phyloP scores from a whole-genome alignment of 148 eudicot genomes.

The Rhododendron kiyosumense region DNA sequence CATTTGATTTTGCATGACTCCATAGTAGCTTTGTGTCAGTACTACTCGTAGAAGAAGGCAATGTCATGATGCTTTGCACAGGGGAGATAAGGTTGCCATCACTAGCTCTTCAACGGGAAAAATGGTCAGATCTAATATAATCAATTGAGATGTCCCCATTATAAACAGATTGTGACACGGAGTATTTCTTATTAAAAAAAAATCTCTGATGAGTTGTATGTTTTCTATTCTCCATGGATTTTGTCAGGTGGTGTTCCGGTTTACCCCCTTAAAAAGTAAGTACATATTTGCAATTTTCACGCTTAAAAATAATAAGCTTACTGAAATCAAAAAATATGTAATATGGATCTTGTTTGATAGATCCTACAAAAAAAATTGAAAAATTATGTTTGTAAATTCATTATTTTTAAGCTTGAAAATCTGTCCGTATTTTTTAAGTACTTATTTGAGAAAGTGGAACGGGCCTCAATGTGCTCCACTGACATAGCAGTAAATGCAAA shows the following conservation, averaged over 20 bases:
- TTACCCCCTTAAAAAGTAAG: too few relatives aligned
- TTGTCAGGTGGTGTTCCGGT: neutral
- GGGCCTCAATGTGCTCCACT: neutral
- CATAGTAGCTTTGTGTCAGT: constrained; percentile 12
- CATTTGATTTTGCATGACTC: constrained; percentile 18
- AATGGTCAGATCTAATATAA: constrained; percentile 22
- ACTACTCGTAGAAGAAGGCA: constrained; percentile 23
- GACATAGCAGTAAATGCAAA: neutral
- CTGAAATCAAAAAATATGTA: too few relatives aligned
- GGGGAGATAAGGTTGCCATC: constrained; percentile 28
- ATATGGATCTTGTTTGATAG: too few relatives aligned
- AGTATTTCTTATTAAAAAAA: neutral
- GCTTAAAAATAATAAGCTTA: too few relatives aligned
- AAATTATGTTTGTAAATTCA: too few relatives aligned
- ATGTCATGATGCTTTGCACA: constrained; percentile 13
- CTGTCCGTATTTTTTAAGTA: too few relatives aligned
- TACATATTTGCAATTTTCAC: too few relatives aligned
- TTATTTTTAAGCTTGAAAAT: too few relatives aligned
- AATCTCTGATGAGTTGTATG: neutral
- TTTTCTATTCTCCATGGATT: neutral
- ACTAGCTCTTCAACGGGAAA: constrained; percentile 32
- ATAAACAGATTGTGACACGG: neutral
- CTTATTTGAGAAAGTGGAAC: too few relatives aligned
- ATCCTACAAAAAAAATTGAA: too few relatives aligned
- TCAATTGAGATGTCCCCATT: constrained; percentile 3